Base-by-base conservation (phyloP, 139 green algal genomes). In the Desmodesmus armatus region DNA sequence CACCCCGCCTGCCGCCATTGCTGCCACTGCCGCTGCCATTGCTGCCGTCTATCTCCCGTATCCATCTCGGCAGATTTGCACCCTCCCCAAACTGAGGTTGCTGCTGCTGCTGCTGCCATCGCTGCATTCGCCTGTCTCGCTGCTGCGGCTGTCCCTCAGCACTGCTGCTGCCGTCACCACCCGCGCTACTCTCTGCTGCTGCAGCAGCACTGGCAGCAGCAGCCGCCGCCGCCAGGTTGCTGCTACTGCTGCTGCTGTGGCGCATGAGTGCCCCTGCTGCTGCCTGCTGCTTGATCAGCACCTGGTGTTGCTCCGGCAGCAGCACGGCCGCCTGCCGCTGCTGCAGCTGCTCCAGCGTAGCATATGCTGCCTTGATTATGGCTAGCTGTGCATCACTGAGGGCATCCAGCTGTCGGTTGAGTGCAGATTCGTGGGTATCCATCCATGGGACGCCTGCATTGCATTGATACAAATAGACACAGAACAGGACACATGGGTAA, bases 271-370 rank as follows among this genome's bases (percentile, higher is more conserved):
- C 39, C 15, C 25, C 76, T 41, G 76, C 76, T 29, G 31, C 53
- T 23, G 37, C 37, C 33, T 82, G 76, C 55, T 82, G 76, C 76
- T 82, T 53, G 55, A 47, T 53, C 37, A 82, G 76, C 76, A 82
- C 21, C 37, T 5, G 13, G 35, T 47, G 76, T 37, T 82, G 76
- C 55, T 82, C 76, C 0, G 53, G 76, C 0, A 41, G 76, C 11
- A 82, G 76, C 53, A 82, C 55, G 35, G n/a, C 37, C 53, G 53
- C 25, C 55, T 71, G 55, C 37, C 47, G 55, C 37, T 51, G 55
- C 76, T 82, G 76, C 23, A 40, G 21, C 23, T 82, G 55, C 55
- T 75, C 78, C 3, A 84, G 55, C 62, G 37, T 5, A 62, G 55
- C 4, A 29, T 84, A 84, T 17, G 78, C 78, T n/a, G 62, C 25